Base-by-base conservation (phyloP, 2,329 filamentous ascomycete genomes). In the Sporothrix pallida region DNA sequence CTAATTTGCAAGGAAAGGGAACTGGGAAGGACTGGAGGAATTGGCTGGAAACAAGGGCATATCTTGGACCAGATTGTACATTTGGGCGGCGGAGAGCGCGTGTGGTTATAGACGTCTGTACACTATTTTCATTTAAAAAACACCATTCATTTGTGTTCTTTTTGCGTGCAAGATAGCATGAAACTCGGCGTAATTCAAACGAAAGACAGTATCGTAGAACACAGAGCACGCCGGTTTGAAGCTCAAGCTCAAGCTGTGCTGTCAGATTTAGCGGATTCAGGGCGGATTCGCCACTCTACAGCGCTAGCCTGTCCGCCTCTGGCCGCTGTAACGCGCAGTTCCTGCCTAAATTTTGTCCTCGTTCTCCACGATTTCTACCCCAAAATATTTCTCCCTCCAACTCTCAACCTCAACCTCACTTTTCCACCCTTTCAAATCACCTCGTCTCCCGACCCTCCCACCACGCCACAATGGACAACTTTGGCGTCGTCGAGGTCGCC, bases 401-500 rank as follows among this genome's bases (percentile, higher is more conserved):
- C 42, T 20, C 10, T 56, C 58, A 65, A 65, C 58, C 20, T 15
- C 42, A 20, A n/a, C n/a, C 26, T 54, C 50, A 50, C 20, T 42
- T 20, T 26, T 44, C 13, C 69, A 50, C 44, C 26, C 31, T 37
- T 7, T 37, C 31, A 7, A 15, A 46, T 44, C 2, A 10, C 26
- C 46, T 3, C 10, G 20, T 8, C 2, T 71, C 58, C 23, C 23
- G 23, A 17, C 70, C 15, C 72, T 73, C 37, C 48, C 60, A 44
- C 72, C 56, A 46, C 56, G 46, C 44, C 74, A 80, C 72, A 65
- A 91, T 90, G 87, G 88, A 89, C 80, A 89, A 90, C 78, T 91
- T 92, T 77, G 92, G 93, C 78, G 93, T 98, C 78, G 91, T 97
- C 82, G 92, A 97, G 78, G 85, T 98, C 73, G 92, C 93, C 50